Conservation (phyloP, 1,139 yeast genomes). For the Pichia sp. region DNA sequence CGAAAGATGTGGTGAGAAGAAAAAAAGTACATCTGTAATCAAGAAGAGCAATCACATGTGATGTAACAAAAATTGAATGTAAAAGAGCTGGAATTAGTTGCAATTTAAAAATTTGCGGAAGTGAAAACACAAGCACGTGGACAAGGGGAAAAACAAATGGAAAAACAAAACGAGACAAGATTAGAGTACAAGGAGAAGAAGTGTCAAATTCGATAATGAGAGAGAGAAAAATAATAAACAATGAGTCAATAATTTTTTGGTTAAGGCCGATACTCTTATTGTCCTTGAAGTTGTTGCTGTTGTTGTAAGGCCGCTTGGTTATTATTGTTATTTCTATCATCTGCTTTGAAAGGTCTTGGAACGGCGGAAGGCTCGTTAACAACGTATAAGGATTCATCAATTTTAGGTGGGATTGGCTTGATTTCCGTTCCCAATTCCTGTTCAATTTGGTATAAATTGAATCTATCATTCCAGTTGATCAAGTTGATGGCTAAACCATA, state of each 20-base stretch:
- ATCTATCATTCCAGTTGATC: conserved; percentile 95
- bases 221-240: neutral
- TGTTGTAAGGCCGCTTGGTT: conserved; percentile 28
- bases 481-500: conserved; percentile 95
- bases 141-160: neutral
- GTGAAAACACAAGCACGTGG: neutral
- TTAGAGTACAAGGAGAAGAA: neutral
- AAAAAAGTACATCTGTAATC: neutral
- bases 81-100: neutral
- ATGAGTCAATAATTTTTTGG: neutral
- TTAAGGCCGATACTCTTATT: conserved; percentile 10
- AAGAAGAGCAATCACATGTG: neutral
- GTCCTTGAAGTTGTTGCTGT: conserved; percentile 33
- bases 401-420: conserved; percentile 88
- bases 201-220: neutral
- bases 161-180: conserved; percentile 4
- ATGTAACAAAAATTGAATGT: neutral
- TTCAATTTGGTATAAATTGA: conserved; percentile 88
- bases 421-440: conserved; percentile 97
- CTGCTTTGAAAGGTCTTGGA: conserved; percentile 84
- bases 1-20: neutral
- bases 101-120: neutral
- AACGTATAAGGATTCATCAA: conserved; percentile 84
- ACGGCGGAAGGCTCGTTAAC: conserved; percentile 73
- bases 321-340: conserved; percentile 40